Evolutionary conservation across 139 green algal genomes (phyloP).

Genomic region (Bryopsis sp.): DNA sequence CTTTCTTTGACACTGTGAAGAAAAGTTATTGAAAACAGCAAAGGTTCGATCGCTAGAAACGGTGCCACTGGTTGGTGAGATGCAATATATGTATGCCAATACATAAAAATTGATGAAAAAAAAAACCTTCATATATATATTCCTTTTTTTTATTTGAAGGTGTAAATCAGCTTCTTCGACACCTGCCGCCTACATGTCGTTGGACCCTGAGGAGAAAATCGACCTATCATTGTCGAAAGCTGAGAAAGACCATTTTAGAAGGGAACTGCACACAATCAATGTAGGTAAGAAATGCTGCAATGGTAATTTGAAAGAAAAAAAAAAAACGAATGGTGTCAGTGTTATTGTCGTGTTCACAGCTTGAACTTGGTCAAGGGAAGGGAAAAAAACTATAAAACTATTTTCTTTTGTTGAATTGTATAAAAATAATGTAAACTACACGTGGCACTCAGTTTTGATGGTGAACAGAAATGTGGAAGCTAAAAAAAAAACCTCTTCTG

Average conservation of each 20-base stretch:
- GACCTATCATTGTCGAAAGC: background rate
- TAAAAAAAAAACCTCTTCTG: background rate
- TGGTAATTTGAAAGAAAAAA: background rate
- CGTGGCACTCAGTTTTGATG: background rate
- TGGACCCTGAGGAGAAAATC: conserved; percentile 10
- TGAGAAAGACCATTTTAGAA: conserved; percentile 20
- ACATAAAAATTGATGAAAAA: too few relatives aligned
- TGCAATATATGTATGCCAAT: too few relatives aligned
- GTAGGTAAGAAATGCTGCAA: conserved; percentile 24
- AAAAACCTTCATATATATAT: too few relatives aligned
- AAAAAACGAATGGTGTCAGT: background rate
- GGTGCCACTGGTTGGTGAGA: too few relatives aligned
- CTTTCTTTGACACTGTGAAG: too few relatives aligned
- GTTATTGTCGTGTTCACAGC: background rate
- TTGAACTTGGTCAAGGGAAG: background rate
- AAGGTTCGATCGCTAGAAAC: too few relatives aligned
- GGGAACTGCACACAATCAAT: conserved; percentile 43
- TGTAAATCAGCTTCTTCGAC: too few relatives aligned
- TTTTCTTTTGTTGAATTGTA: background rate
- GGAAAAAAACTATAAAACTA: background rate
- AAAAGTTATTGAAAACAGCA: too few relatives aligned
- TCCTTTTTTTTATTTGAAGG: too few relatives aligned
- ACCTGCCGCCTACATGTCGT: too few relatives aligned
- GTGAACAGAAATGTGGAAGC: background rate
- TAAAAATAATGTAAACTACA: background rate